Conservation (phyloP, 768 basidiomycete species). For the Termitomyces sp. region DNA sequence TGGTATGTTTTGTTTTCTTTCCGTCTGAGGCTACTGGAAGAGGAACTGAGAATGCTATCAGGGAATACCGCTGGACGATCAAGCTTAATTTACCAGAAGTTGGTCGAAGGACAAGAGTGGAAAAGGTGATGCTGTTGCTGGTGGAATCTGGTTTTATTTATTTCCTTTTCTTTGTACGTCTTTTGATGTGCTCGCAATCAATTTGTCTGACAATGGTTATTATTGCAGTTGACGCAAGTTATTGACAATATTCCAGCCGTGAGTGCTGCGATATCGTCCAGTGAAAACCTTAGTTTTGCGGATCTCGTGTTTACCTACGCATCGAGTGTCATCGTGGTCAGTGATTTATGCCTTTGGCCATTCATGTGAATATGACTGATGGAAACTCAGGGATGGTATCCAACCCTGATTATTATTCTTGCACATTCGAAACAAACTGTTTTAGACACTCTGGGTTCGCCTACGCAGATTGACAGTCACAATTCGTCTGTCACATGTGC, state of each 20-base stretch:
- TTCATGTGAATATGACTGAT: neutral
- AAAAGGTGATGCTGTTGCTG: slow-evolving; percentile 5
- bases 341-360: neutral
- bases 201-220: neutral
- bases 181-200: neutral
- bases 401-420: slow-evolving; percentile 1
- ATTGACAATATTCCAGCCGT: slow-evolving; percentile 1
- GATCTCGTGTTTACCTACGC: slow-evolving; percentile 1
- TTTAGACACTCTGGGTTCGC: neutral
- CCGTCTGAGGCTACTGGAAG: too few relatives aligned
- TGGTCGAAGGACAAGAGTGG: neutral
- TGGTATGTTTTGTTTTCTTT: neutral
- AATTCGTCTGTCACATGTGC: neutral
- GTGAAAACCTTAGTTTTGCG: slow-evolving; percentile 4
- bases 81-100: neutral
- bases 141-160: slow-evolving; percentile 4
- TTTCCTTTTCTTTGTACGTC: slow-evolving; percentile 8
- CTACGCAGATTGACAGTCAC: neutral
- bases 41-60: neutral
- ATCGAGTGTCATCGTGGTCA: slow-evolving; percentile 5
- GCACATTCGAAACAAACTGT: slow-evolving; percentile 3
- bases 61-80: slow-evolving; percentile 3
- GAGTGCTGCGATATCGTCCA: neutral
- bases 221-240: slow-evolving; percentile 2
- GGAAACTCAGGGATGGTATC: slow-evolving; percentile 2